Percentiles rank a stretch among this genome's conserved stretches.
Conservation (phyloP, 2,329 filamentous ascomycete species). For the Diplodia intermedia region DNA sequence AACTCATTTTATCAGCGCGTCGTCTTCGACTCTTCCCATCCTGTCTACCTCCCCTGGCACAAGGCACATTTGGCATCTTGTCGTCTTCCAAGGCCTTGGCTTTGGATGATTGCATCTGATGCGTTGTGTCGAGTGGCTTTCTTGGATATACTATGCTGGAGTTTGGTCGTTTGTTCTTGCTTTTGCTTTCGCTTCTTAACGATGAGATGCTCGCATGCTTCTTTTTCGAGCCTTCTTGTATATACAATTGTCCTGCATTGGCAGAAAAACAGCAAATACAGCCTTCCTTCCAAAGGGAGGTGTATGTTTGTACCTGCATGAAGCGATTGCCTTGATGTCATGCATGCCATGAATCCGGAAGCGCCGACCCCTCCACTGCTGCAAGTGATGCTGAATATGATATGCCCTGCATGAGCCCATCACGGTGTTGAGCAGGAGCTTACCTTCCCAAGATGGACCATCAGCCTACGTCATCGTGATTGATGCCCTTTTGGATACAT, state of each 20-base stretch:
- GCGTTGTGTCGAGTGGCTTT: background rate
- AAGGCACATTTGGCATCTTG: background rate
- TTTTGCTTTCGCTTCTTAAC: conserved; percentile 2
- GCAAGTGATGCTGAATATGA: no score
- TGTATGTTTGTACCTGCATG: no score
- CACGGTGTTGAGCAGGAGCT: no score
- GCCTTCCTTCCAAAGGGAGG: background rate
- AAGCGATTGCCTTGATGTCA: no score
- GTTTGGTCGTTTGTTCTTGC: background rate
- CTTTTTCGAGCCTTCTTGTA: background rate
- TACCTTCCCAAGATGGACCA: no score
- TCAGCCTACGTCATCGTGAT: no score
- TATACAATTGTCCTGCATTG: background rate
- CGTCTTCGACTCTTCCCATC: background rate
- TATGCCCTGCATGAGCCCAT: no score
- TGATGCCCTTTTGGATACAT: no score
- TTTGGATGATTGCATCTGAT: background rate
- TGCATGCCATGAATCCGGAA: no score
- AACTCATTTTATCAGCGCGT: background rate
- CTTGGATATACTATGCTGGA: background rate
- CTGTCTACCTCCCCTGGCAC: background rate
- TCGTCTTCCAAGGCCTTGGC: background rate
- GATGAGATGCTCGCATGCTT: conserved; percentile 1
- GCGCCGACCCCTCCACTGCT: no score
- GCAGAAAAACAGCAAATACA: background rate